Conservation (phyloP, 2,329 filamentous ascomycete genomes). For the Bertia moriformis region DNA sequence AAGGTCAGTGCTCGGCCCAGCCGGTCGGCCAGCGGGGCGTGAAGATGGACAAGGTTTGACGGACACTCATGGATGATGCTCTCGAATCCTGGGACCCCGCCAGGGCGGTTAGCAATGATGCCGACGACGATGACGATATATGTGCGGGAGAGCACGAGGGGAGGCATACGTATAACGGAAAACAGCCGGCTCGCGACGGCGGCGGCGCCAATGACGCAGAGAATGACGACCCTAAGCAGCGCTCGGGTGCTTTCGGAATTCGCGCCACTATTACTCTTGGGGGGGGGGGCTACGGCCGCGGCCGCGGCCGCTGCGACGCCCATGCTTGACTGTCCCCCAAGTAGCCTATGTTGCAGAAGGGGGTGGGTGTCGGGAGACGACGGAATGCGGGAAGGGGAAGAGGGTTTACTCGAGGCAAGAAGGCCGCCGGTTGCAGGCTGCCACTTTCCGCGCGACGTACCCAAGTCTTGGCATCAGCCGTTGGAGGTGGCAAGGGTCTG, state of each 20-base stretch:
- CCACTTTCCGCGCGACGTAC: no score
- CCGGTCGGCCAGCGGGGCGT: constrained; percentile 6
- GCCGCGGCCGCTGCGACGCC: constrained; percentile 6
- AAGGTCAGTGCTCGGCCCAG: constrained; percentile 2
- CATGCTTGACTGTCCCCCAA: no score
- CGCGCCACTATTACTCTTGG: constrained; percentile 63
- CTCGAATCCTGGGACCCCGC: constrained; percentile 71
- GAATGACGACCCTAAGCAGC: constrained; percentile 76
- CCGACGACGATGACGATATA: constrained; percentile 3
- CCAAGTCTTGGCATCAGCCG: no score
- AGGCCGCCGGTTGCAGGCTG: no score
- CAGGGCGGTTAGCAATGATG: no score
- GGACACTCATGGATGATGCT: constrained; percentile 99
- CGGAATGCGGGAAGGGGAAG: no score
- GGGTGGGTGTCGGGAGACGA: no score
- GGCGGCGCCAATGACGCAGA: constrained; percentile 78
- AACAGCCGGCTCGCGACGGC: constrained; percentile 89
- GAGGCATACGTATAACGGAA: constrained; percentile 80
- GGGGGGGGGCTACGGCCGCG: constrained; percentile 37
- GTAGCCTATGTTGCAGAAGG: no score
- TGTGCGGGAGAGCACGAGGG: constrained; percentile 4
- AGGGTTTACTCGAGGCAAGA: no score
- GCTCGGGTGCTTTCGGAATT: constrained; percentile 70
- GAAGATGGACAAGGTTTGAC: constrained; percentile 24
- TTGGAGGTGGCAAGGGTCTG: no score